A percentile compares a stretch with the other conserved stretches of the same genome.
Evolutionary conservation across 2,329 filamentous ascomycete genomes (phyloP).

Genomic region (Byssochlamys sp.): DNA sequence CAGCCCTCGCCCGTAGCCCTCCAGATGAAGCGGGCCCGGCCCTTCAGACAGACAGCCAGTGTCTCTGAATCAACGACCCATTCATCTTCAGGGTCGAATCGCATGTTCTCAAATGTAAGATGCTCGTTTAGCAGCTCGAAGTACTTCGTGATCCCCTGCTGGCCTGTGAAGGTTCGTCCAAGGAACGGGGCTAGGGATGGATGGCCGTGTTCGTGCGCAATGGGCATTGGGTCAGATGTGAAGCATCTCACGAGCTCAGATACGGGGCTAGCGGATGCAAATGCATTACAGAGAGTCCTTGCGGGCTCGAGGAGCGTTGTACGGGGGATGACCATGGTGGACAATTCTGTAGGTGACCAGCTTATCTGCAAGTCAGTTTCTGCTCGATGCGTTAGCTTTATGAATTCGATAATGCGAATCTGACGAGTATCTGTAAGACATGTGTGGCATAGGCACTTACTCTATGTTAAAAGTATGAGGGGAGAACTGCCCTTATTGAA

Average conservation of each 20-base stretch:
- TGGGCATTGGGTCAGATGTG: slow-evolving; percentile 17
- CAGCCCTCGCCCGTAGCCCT: slow-evolving; percentile 27
- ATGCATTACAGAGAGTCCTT: slow-evolving; percentile 20
- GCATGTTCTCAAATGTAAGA: slow-evolving; percentile 27
- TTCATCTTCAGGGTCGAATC: slow-evolving; percentile 23
- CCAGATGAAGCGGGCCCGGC: slow-evolving; percentile 25
- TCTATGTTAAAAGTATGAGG: background rate
- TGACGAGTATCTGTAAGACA: background rate
- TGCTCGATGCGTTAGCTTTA: background rate
- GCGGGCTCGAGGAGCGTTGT: slow-evolving; percentile 16
- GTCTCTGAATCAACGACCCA: slow-evolving; percentile 30
- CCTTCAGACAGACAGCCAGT: slow-evolving; percentile 25
- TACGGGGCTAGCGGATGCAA: slow-evolving; percentile 18
- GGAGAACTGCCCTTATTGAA: background rate
- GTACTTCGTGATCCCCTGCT: slow-evolving; percentile 25
- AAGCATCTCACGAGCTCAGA: slow-evolving; percentile 25
- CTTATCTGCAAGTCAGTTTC: background rate
- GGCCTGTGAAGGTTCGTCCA: slow-evolving; percentile 31
- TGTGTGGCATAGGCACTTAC: background rate
- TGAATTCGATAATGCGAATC: background rate
- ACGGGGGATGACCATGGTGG: slow-evolving; percentile 5
- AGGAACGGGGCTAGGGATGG: slow-evolving; percentile 33
- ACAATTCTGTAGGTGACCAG: background rate
- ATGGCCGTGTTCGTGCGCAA: slow-evolving; percentile 33
- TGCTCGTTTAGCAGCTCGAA: slow-evolving; percentile 24